Evolutionary conservation across 352 stramenopile genomes (phyloP).

Genomic region (Phytopythium sindhum): DNA sequence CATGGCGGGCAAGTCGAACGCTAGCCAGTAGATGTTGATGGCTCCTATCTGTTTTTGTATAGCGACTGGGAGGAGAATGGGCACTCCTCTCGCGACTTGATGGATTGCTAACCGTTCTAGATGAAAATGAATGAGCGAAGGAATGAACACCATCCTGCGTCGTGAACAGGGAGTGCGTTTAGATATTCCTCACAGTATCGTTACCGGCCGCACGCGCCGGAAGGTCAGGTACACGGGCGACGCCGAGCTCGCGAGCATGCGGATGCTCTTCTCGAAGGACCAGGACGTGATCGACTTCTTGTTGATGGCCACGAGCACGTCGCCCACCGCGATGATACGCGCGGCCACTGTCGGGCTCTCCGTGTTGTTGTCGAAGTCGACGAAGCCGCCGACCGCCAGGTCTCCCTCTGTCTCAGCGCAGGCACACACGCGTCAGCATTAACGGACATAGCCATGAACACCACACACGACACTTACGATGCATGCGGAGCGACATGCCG

Average conservation of each 20-base stretch:
- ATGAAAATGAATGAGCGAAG: not conserved
- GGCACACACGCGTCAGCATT: slow-evolving; percentile 8
- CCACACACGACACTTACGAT: slow-evolving; percentile 39
- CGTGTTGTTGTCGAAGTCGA: slow-evolving; percentile 78
- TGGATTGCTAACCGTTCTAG: not conserved
- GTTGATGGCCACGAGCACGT: slow-evolving; percentile 83
- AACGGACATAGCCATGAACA: not conserved
- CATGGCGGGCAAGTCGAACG: slow-evolving; percentile 28
- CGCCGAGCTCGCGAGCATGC: slow-evolving; percentile 67
- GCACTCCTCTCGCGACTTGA: not conserved
- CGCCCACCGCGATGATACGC: slow-evolving; percentile 72
- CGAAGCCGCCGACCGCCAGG: slow-evolving; percentile 74
- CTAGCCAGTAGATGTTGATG: slow-evolving; percentile 1
- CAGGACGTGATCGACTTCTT: slow-evolving; percentile 86
- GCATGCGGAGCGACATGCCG: slow-evolving; percentile 85
- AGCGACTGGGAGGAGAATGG: no score
- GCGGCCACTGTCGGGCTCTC: slow-evolving; percentile 77
- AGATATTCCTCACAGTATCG: slow-evolving; percentile 41
- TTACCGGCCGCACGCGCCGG: slow-evolving; percentile 55
- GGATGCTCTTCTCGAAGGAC: slow-evolving; percentile 86
- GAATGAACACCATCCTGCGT: not conserved
- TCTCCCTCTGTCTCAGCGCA: slow-evolving; percentile 50
- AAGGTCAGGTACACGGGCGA: slow-evolving; percentile 87
- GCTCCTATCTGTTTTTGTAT: no score
- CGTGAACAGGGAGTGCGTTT: not conserved